These are phyloP conservation scores for Aeschynomene evenia DNA, from an alignment of 306 rosid genomes.

Conservation along the genomic window DNA sequence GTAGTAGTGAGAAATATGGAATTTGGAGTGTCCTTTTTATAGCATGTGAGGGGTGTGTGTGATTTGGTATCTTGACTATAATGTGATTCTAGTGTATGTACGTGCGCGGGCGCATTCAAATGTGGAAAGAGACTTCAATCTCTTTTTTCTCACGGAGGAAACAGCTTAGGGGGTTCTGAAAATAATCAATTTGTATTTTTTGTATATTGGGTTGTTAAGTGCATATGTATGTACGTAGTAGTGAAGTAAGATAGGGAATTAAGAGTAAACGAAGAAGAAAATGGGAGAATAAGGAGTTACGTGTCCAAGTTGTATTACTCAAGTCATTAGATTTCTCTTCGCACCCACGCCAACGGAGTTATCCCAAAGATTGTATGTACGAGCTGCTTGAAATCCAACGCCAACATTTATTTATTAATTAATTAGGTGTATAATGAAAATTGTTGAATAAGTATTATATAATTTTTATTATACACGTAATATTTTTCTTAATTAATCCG, in stretches of 20 bases:
- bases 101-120: slow-evolving; percentile 15
- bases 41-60: background rate
- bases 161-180: slow-evolving; percentile 21
- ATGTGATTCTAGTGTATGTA: background rate
- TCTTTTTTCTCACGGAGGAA: slow-evolving; percentile 10
- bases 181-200: too few species aligned
- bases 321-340: background rate
- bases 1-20: background rate
- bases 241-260: background rate
- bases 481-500: too few species aligned
- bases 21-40: background rate
- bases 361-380: background rate
- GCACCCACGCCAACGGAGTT: background rate
- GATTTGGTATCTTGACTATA: background rate
- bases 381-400: background rate
- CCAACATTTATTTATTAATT: background rate
- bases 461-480: too few species aligned
- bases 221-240: too few species aligned
- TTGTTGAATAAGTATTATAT: too few species aligned
- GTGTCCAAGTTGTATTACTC: slow-evolving; percentile 22
- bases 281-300: background rate
- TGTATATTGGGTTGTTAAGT: background rate
- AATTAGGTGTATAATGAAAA: too few species aligned
- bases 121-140: background rate
- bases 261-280: background rate